Conservation (phyloP, 768 basidiomycete genomes). For the Stropharia rugosoannulata region DNA sequence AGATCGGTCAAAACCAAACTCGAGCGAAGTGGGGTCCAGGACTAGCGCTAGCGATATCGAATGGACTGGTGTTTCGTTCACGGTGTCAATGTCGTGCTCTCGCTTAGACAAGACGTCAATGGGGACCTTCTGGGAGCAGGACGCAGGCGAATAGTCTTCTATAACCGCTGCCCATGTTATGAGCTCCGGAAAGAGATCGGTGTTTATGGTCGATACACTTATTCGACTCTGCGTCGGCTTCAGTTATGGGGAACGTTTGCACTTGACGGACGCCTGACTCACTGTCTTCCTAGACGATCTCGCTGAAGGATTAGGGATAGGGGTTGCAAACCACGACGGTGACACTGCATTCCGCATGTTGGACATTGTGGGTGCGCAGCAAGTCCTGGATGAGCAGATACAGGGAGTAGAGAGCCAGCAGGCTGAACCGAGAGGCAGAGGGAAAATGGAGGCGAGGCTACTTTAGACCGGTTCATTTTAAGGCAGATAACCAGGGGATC, state of each 20-base stretch:
- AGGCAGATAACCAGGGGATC: slow-evolving; percentile 13
- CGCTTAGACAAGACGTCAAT: slow-evolving; percentile 22
- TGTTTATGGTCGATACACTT: slow-evolving; percentile 23
- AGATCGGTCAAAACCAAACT: slow-evolving; percentile 34
- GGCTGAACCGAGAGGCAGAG: neutral
- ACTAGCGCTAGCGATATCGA: slow-evolving; percentile 17
- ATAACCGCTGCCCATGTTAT: slow-evolving; percentile 29
- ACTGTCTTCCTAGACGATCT: slow-evolving; percentile 15
- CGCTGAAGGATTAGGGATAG: slow-evolving; percentile 2
- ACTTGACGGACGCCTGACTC: neutral
- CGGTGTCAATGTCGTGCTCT: slow-evolving; percentile 18
- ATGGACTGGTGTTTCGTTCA: slow-evolving; percentile 6
- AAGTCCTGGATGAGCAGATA: neutral
- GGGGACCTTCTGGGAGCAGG: slow-evolving; percentile 23
- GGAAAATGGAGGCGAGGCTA: slow-evolving; percentile 9
- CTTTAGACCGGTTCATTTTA: slow-evolving; percentile 15
- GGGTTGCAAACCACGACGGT: slow-evolving; percentile 17
- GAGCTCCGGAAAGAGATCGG: slow-evolving; percentile 27
- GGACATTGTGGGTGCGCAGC: slow-evolving; percentile 12
- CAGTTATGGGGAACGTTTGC: neutral
- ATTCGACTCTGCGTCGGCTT: slow-evolving; percentile 14
- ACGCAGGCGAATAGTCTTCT: slow-evolving; percentile 14
- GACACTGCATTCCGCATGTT: slow-evolving; percentile 16
- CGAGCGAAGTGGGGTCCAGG: slow-evolving; percentile 36
- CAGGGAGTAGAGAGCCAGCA: slow-evolving; percentile 1